These are phyloP conservation scores for Gastrolobium bilobum DNA, from an alignment of 306 rosid species.

Conservation along the genomic window DNA sequence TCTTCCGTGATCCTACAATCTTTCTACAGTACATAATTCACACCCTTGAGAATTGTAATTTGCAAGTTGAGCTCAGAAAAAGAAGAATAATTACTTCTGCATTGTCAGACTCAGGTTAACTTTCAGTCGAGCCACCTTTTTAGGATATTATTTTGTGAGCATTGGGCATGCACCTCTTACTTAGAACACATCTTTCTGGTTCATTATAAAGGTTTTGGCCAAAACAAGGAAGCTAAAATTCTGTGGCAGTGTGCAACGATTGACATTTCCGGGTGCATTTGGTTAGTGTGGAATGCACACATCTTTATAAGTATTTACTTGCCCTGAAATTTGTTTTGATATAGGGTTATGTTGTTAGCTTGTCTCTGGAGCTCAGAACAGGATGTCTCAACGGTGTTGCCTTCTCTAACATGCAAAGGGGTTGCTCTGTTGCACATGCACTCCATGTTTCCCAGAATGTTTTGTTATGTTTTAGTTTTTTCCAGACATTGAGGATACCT, in stretches of 20 bases:
- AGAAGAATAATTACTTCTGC: background rate
- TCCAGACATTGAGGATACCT: slow-evolving; percentile 21
- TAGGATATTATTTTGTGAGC: background rate
- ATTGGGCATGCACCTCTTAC: background rate
- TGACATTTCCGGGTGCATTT: slow-evolving; percentile 1
- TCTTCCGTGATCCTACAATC: too few relatives aligned
- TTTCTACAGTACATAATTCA: too few relatives aligned
- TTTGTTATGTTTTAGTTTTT: background rate
- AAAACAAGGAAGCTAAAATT: background rate
- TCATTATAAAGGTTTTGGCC: background rate
- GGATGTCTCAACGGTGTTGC: slow-evolving; percentile 10
- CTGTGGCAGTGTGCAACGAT: background rate
- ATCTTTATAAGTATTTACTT: background rate
- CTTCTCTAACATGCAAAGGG: background rate
- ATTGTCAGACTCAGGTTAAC: slow-evolving; percentile 2
- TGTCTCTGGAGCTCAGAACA: background rate
- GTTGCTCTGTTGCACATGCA: slow-evolving; percentile 17
- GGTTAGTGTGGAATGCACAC: background rate
- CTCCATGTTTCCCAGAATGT: background rate
- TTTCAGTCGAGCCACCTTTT: background rate
- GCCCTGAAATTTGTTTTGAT: too few relatives aligned
- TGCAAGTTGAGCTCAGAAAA: background rate
- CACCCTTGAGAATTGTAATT: background rate
- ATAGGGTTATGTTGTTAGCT: too few relatives aligned
- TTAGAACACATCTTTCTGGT: background rate